phyloP scores from a whole-genome alignment of 1,284 basidiomycete genomes.

The Austroboletus niveus region DNA sequence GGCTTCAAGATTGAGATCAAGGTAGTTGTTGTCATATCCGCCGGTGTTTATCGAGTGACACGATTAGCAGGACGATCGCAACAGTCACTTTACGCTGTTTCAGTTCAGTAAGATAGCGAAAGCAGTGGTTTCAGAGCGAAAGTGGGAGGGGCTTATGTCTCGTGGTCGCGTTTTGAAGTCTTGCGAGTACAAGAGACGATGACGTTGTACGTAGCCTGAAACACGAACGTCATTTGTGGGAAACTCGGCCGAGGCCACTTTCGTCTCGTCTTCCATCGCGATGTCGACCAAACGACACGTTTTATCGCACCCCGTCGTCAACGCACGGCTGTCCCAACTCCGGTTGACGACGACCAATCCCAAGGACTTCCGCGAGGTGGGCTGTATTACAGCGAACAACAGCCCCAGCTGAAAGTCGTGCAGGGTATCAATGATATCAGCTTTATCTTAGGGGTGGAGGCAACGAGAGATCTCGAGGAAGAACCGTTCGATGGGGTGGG shows the following conservation, averaged over 20 bases:
- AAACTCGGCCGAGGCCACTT: not conserved
- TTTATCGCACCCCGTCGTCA: conserved; percentile 71
- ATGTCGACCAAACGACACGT: conserved; percentile 45
- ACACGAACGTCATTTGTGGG: not conserved
- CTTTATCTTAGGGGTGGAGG: conserved; percentile 73
- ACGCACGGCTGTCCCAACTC: conserved; percentile 69
- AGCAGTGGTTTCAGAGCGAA: conserved; percentile 49
- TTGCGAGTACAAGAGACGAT: conserved; percentile 97
- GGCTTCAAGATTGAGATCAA: conserved; percentile 81
- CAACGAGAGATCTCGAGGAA: conserved; percentile 62
- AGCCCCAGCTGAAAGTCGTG: conserved; percentile 3
- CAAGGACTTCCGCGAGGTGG: conserved; percentile 79
- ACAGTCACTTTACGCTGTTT: conserved; percentile 88
- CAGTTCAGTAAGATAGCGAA: conserved; percentile 72
- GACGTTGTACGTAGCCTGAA: conserved; percentile 21
- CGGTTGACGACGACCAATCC: conserved; percentile 59
- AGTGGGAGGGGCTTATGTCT: conserved; percentile 62
- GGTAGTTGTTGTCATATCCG: conserved; percentile 41
- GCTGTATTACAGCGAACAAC: conserved; percentile 6
- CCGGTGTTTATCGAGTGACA: conserved; percentile 3
- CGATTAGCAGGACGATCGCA: conserved; percentile 64
- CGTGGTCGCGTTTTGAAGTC: conserved; percentile 77
- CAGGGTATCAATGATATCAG: conserved; percentile 72
- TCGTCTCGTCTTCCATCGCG: conserved; percentile 3
- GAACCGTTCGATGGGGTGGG: conserved; percentile 62